Evolutionary conservation across 129 eudicot species (phyloP).

Genomic region (Artemisia annua): DNA sequence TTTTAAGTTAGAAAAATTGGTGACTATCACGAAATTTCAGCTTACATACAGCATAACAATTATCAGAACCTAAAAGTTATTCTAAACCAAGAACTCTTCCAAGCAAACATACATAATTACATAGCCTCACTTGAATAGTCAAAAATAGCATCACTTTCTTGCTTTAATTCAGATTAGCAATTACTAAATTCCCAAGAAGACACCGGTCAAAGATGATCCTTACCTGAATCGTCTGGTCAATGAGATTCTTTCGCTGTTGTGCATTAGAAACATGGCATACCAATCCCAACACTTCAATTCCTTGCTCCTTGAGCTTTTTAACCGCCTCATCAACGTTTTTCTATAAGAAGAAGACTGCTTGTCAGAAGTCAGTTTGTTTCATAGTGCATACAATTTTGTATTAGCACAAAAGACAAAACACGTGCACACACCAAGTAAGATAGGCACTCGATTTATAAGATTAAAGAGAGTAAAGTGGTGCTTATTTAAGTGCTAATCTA

Average conservation of each 20-base stretch:
- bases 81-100: too few relatives aligned
- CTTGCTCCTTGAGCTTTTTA: constrained; percentile 58
- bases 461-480: too few relatives aligned
- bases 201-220: not conserved
- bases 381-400: not conserved
- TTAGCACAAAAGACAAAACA: not conserved
- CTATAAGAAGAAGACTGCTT: constrained; percentile 29
- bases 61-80: not conserved
- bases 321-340: constrained; percentile 88
- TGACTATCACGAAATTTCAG: not conserved
- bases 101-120: not conserved
- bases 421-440: not conserved
- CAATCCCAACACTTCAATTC: constrained; percentile 75
- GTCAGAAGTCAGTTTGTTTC: not conserved
- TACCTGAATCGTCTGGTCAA: constrained; percentile 75
- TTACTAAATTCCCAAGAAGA: constrained; percentile 1
- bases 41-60: not conserved
- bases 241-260: constrained; percentile 77
- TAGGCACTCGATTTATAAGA: not conserved
- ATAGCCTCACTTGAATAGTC: not conserved
- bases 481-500: too few relatives aligned
- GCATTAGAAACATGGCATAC: constrained; percentile 93
- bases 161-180: not conserved
- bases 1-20: not conserved
- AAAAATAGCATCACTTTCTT: not conserved